Conservation (phyloP, 306 rosid species). For the Neltuma alba region DNA sequence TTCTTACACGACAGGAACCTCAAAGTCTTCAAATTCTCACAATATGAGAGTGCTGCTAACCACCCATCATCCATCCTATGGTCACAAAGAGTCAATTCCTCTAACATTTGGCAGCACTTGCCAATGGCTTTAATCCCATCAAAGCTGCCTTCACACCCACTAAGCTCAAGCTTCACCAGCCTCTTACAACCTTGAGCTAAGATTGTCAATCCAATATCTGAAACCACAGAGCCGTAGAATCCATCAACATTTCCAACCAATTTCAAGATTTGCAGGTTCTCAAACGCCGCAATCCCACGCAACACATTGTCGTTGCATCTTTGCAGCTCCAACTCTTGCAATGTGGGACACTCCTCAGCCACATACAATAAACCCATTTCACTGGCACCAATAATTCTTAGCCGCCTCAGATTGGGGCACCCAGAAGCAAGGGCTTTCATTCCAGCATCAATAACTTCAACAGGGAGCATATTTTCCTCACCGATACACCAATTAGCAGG, state of each 20-base stretch:
- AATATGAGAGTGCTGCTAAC: slow-evolving; percentile 73
- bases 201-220: slow-evolving; percentile 92
- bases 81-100: slow-evolving; percentile 77
- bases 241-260: slow-evolving; percentile 73
- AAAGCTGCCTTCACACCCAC: slow-evolving; percentile 91
- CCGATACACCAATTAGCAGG: slow-evolving; percentile 45
- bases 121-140: slow-evolving; percentile 96
- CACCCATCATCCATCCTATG: slow-evolving; percentile 95
- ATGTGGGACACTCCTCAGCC: slow-evolving; percentile 80
- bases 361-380: slow-evolving; percentile 77
- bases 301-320: slow-evolving; percentile 71
- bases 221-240: slow-evolving; percentile 66
- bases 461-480: slow-evolving; percentile 64
- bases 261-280: slow-evolving; percentile 80
- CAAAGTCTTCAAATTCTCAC: slow-evolving; percentile 86
- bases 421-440: slow-evolving; percentile 59
- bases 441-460: slow-evolving; percentile 77
- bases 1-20: slow-evolving; percentile 69
- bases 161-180: slow-evolving; percentile 88
- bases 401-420: slow-evolving; percentile 81
- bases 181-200: slow-evolving; percentile 92
- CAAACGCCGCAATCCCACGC: slow-evolving; percentile 81
- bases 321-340: slow-evolving; percentile 84
- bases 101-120: slow-evolving; percentile 92
- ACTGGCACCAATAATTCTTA: slow-evolving; percentile 67